Percentiles rank a stretch among this genome's conserved stretches.
phyloP scores from a whole-genome alignment of 345 rosid species.

The Pistacia integerrima region DNA sequence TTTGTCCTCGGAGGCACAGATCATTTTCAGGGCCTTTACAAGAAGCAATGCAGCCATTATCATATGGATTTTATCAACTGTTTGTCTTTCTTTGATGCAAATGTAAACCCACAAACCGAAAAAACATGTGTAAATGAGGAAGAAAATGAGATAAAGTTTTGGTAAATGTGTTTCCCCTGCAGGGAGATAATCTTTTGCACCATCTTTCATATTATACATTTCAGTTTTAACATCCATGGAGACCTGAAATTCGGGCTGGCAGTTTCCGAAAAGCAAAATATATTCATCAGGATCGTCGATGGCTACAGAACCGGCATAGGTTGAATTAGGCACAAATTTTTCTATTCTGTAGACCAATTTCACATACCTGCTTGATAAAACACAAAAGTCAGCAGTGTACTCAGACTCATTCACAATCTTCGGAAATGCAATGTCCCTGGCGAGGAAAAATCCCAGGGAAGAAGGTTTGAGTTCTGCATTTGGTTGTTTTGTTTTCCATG shows the following conservation, averaged over 20 bases:
- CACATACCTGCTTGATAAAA: conserved; percentile 39
- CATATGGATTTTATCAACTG: conserved; percentile 43
- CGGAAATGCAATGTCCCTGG: conserved; percentile 24
- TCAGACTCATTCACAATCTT: conserved; percentile 30
- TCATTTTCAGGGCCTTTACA: conserved; percentile 50
- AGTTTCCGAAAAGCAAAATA: conserved; percentile 45
- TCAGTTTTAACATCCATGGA: conserved; percentile 58
- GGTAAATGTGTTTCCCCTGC: conserved; percentile 48
- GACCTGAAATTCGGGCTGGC: conserved; percentile 45
- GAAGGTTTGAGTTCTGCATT: conserved; percentile 30
- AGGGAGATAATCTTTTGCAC: conserved; percentile 50
- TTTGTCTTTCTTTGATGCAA: conserved; percentile 37
- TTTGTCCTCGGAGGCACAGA: conserved; percentile 52
- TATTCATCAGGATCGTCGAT: conserved; percentile 40
- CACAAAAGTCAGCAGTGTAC: conserved; percentile 24
- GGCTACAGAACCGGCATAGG: conserved; percentile 24
- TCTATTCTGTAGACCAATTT: conserved; percentile 35
- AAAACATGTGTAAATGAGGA: conserved; percentile 30
- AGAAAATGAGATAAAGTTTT: conserved; percentile 34
- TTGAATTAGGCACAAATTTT: conserved; percentile 23
- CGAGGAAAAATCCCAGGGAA: conserved; percentile 48
- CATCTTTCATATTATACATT: conserved; percentile 43
- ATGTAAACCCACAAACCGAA: conserved; percentile 30
- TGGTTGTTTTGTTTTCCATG: conserved; percentile 26
- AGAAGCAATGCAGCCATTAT: conserved; percentile 51